Conservation (phyloP, 768 basidiomycete genomes). For the Cystoderma amianthinum region DNA sequence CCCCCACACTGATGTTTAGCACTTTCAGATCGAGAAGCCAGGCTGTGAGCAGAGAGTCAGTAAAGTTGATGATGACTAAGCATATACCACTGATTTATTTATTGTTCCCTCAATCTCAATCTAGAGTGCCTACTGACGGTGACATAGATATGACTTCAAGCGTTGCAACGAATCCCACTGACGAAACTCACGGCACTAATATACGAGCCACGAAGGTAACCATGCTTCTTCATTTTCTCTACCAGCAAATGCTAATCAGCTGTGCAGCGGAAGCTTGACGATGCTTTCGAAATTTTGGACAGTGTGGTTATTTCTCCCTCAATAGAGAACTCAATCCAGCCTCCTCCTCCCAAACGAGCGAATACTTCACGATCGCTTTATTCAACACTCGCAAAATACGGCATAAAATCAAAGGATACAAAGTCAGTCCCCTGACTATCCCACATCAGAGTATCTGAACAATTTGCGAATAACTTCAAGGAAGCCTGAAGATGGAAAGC, state of each 20-base stretch:
- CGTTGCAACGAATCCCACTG: neutral
- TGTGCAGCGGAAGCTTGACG: conserved; percentile 70
- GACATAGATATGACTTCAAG: no score
- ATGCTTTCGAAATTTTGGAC: conserved; percentile 70
- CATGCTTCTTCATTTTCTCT: conserved; percentile 7
- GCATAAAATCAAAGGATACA: conserved; percentile 47
- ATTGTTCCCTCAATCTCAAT: no score
- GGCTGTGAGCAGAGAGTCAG: no score
- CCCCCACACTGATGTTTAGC: no score
- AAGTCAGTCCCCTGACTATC: conserved; percentile 12
- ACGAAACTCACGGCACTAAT: conserved; percentile 5
- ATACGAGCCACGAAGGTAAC: conserved; percentile 37
- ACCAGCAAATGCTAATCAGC: conserved; percentile 1
- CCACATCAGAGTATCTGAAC: neutral
- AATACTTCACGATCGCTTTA: conserved; percentile 57
- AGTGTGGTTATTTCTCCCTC: conserved; percentile 40
- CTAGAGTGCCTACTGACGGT: no score
- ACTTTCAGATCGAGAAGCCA: no score
- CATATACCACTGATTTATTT: no score
- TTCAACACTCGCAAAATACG: conserved; percentile 75
- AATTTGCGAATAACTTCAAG: neutral
- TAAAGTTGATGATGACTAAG: no score
- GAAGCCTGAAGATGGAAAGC: conserved; percentile 2
- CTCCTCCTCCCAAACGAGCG: conserved; percentile 47
- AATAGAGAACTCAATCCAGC: conserved; percentile 17